Evolutionary conservation across 1,284 basidiomycete species (phyloP).

Genomic region (Ganoderma meredithae): DNA sequence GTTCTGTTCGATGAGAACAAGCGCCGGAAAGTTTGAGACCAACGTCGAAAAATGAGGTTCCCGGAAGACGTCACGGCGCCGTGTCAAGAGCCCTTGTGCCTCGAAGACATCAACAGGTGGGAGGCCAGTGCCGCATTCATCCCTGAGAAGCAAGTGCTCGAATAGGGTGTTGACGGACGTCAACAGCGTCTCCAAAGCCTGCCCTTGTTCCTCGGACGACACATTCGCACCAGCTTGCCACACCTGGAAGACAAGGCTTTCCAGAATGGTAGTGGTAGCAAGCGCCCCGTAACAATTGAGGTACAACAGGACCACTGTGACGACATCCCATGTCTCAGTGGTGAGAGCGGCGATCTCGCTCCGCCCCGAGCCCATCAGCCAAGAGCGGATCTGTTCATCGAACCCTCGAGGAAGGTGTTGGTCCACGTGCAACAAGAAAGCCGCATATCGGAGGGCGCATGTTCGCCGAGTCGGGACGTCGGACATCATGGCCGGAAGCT

Average conservation of each 20-base stretch:
- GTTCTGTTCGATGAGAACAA: conserved; percentile 76
- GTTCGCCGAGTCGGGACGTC: conserved; percentile 54
- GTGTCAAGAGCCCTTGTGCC: conserved; percentile 69
- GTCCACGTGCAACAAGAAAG: conserved; percentile 75
- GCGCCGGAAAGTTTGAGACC: conserved; percentile 65
- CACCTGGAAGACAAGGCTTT: conserved; percentile 76
- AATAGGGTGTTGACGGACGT: conserved; percentile 69
- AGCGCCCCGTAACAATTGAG: conserved; percentile 73
- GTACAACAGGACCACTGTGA: conserved; percentile 67
- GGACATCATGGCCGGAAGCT: conserved; percentile 62
- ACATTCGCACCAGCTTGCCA: conserved; percentile 64
- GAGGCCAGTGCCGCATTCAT: conserved; percentile 53
- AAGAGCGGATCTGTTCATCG: conserved; percentile 69
- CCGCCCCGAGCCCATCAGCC: conserved; percentile 72
- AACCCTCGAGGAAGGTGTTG: conserved; percentile 76
- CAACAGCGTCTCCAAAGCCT: conserved; percentile 58
- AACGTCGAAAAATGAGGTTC: conserved; percentile 70
- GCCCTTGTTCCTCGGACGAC: conserved; percentile 46
- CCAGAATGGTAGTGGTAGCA: conserved; percentile 72
- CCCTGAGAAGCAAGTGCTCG: conserved; percentile 61
- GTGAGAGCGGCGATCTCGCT: conserved; percentile 64
- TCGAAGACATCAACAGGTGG: conserved; percentile 65
- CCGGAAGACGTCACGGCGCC: conserved; percentile 69
- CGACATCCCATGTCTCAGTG: conserved; percentile 69
- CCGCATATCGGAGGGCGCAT: conserved; percentile 69